These are phyloP conservation scores for Linum usitatissimum DNA, from an alignment of 345 rosid genomes.

Conservation along the genomic window DNA sequence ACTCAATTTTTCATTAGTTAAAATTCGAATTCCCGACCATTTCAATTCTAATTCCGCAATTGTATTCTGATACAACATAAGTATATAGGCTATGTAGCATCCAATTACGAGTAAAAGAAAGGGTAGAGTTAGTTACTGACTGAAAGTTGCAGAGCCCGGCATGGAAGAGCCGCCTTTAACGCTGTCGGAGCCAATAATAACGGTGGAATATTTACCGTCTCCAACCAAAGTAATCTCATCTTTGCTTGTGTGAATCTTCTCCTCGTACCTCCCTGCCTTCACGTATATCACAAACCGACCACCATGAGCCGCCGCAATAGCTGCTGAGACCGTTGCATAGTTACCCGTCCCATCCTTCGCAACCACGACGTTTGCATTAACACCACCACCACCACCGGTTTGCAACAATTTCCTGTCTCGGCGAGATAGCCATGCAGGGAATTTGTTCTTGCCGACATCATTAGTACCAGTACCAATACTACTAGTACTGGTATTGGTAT, in stretches of 20 bases:
- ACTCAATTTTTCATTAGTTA: no score
- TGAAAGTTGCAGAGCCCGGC: slow-evolving; percentile 56
- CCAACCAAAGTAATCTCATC: slow-evolving; percentile 67
- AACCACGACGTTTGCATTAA: slow-evolving; percentile 46
- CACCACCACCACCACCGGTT: neutral
- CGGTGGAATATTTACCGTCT: slow-evolving; percentile 64
- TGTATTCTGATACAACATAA: no score
- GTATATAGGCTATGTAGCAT: no score
- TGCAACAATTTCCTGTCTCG: slow-evolving; percentile 43
- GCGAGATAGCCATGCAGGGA: slow-evolving; percentile 45
- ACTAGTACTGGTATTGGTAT: no score
- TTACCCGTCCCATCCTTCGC: slow-evolving; percentile 80
- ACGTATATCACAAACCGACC: slow-evolving; percentile 66
- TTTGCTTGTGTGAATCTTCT: slow-evolving; percentile 43
- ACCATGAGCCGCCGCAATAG: slow-evolving; percentile 46
- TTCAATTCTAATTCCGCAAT: no score
- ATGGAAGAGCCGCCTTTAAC: slow-evolving; percentile 46
- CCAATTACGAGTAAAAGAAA: neutral
- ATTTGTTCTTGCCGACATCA: neutral
- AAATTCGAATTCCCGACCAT: no score
- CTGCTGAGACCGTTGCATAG: slow-evolving; percentile 49
- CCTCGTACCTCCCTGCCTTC: slow-evolving; percentile 66
- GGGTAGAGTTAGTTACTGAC: slow-evolving; percentile 25
- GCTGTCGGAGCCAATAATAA: slow-evolving; percentile 44
- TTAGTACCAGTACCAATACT: no score